A percentile compares a stretch with the other conserved stretches of the same genome.
phyloP scores from a whole-genome alignment of 306 rosid genomes.

The Abrus pulchellus region DNA sequence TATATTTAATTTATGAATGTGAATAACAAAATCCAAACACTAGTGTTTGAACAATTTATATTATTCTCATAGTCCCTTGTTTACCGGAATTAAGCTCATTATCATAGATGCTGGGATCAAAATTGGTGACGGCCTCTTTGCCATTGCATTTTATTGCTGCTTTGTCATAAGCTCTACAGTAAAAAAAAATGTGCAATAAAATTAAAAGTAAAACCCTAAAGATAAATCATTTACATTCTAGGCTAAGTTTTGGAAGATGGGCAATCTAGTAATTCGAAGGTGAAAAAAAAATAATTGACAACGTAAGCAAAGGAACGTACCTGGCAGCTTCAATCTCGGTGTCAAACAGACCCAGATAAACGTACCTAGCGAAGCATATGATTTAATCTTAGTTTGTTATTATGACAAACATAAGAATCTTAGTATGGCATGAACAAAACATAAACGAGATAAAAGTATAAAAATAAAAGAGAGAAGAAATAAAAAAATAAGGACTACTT shows the following conservation, averaged over 20 bases:
- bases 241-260: slow-evolving; percentile 7
- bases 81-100: slow-evolving; percentile 85
- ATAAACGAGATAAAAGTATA: not conserved
- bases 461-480: not conserved
- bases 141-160: slow-evolving; percentile 98
- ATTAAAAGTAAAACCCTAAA: slow-evolving; percentile 26
- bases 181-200: slow-evolving; percentile 10
- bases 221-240: not conserved
- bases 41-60: not conserved
- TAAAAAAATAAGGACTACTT: slow-evolving; percentile 60
- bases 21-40: not conserved
- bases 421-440: not conserved
- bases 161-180: slow-evolving; percentile 92
- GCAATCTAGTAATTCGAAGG: slow-evolving; percentile 32
- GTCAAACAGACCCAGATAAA: slow-evolving; percentile 94
- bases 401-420: not conserved
- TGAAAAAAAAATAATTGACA: not conserved
- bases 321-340: slow-evolving; percentile 97
- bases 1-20: not conserved
- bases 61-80: not conserved
- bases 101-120: slow-evolving; percentile 93
- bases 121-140: slow-evolving; percentile 98
- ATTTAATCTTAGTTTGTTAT: not conserved
- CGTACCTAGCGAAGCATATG: slow-evolving; percentile 68
- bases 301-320: slow-evolving; percentile 46